Conservation (phyloP, 345 rosid species). For the Citrus reticulata region DNA sequence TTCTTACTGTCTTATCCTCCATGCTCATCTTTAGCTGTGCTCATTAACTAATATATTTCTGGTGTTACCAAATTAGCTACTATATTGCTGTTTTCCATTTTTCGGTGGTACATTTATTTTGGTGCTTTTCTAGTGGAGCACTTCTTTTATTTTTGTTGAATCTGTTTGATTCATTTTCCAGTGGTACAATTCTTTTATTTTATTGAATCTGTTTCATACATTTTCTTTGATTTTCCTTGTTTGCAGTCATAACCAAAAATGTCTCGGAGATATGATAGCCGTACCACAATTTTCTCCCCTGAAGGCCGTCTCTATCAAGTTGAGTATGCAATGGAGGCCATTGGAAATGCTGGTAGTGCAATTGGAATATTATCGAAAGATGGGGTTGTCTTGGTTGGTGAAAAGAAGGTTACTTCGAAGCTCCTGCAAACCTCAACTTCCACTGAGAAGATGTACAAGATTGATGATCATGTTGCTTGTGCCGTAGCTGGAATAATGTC, state of each 20-base stretch:
- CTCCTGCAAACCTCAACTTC: conserved; percentile 92
- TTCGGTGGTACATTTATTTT: neutral
- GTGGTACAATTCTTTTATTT: neutral
- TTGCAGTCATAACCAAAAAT: conserved; percentile 25
- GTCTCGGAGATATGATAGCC: conserved; percentile 99
- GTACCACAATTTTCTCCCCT: conserved; percentile 97
- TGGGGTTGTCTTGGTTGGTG: conserved; percentile 89
- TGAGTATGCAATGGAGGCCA: conserved; percentile 98
- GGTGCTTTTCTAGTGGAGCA: neutral
- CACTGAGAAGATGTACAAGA: conserved; percentile 95
- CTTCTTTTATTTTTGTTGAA: neutral
- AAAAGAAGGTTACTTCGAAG: conserved; percentile 96
- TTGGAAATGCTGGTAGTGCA: conserved; percentile 94
- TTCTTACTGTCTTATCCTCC: neutral
- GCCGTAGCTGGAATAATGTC: conserved; percentile 99
- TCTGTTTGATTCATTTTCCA: neutral
- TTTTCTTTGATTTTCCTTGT: neutral
- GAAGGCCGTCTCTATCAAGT: conserved; percentile 99
- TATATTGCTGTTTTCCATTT: neutral
- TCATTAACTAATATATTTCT: neutral
- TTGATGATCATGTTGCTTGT: conserved; percentile 92
- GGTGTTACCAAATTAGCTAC: too few species aligned
- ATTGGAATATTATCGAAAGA: conserved; percentile 87
- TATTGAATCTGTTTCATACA: neutral
- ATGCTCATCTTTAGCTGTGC: neutral